Percentiles rank a stretch among this genome's conserved stretches.
Evolutionary conservation across 306 rosid species (phyloP).

Genomic region (Benincasa hispida): DNA sequence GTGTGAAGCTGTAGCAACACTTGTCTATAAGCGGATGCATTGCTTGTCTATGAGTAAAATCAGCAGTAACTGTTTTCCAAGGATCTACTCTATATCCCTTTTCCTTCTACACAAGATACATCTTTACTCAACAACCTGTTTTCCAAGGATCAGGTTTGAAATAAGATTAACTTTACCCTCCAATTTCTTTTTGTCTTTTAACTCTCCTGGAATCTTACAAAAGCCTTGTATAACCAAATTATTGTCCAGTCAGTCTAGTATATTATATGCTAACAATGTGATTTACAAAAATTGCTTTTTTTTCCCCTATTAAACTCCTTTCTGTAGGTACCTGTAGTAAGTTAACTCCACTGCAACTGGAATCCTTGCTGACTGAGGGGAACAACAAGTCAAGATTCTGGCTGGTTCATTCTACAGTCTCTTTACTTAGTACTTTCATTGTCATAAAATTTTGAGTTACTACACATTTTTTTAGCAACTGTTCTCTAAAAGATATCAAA

Average conservation of each 20-base stretch:
- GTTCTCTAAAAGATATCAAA: background rate
- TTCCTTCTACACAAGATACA: constrained; percentile 41
- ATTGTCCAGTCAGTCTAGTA: background rate
- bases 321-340: constrained; percentile 46
- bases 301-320: constrained; percentile 5
- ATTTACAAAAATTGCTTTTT: constrained; percentile 5
- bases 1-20: too few species aligned
- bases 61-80: too few species aligned
- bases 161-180: constrained; percentile 9
- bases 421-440: background rate
- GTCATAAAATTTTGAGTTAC: background rate
- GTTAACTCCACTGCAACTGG: constrained; percentile 84
- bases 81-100: too few species aligned
- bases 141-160: constrained; percentile 55
- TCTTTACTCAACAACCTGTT: constrained; percentile 69
- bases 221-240: background rate
- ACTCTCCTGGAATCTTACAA: background rate
- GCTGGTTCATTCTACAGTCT: constrained; percentile 52
- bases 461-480: background rate
- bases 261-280: background rate
- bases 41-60: too few species aligned
- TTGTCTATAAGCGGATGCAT: too few species aligned
- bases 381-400: constrained; percentile 58
- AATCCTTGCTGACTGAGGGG: constrained; percentile 78
- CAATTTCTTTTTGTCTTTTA: background rate